A percentile compares a stretch with the other conserved stretches of the same genome.
phyloP scores from a whole-genome alignment of 192 early-diverging fungal genomes.

The Coemansia erecta region DNA sequence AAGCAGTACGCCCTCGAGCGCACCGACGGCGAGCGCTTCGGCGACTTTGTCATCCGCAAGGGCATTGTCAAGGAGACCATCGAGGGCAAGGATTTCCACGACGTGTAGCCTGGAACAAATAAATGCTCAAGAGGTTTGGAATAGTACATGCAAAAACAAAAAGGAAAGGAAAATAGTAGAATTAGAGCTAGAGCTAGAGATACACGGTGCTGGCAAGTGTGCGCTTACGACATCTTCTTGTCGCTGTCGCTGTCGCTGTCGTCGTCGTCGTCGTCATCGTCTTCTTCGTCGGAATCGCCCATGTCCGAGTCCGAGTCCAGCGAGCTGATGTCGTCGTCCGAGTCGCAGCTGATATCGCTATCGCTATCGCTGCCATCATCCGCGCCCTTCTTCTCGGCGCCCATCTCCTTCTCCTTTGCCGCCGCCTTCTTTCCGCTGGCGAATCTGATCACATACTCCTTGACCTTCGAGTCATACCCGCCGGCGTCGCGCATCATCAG shows the following conservation, averaged over 20 bases:
- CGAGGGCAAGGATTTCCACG: slow-evolving; percentile 77
- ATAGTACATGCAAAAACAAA: not conserved
- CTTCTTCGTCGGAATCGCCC: slow-evolving; percentile 20
- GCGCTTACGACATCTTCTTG: too few relatives aligned
- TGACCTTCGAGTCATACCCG: slow-evolving; percentile 91
- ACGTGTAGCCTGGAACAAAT: slow-evolving; percentile 22
- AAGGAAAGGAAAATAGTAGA: too few relatives aligned
- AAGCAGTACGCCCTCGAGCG: slow-evolving; percentile 74
- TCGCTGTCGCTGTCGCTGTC: too few relatives aligned
- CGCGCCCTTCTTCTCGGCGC: slow-evolving; percentile 57
- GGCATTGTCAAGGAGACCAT: slow-evolving; percentile 80
- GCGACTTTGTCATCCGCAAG: slow-evolving; percentile 91
- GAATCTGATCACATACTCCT: slow-evolving; percentile 69
- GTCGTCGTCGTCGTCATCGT: too few relatives aligned
- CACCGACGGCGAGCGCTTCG: slow-evolving; percentile 78
- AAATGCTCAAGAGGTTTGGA: not conserved
- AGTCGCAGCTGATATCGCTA: slow-evolving; percentile 32
- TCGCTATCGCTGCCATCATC: slow-evolving; percentile 52
- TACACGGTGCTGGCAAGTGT: not conserved
- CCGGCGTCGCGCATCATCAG: slow-evolving; percentile 91
- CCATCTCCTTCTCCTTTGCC: slow-evolving; percentile 2
- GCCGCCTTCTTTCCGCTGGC: slow-evolving; percentile 42
- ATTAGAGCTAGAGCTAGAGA: not conserved
- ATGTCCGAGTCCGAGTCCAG: slow-evolving; percentile 79
- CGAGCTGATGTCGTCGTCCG: slow-evolving; percentile 69